phyloP scores from a whole-genome alignment of 140 eudicot genomes.

The Anethum foeniculum region DNA sequence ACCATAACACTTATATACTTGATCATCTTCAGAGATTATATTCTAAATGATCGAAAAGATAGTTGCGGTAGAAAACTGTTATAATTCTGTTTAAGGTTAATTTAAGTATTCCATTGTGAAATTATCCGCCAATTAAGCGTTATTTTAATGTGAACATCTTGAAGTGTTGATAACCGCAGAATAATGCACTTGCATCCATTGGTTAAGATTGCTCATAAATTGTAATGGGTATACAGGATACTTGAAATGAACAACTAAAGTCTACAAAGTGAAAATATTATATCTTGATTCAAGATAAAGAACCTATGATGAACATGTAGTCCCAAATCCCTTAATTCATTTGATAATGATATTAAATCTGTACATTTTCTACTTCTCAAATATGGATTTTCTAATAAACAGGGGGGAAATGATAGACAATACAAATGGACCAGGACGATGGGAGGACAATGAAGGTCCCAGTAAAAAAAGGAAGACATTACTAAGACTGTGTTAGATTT shows the following conservation, averaged over 20 bases:
- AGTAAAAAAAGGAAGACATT: background rate
- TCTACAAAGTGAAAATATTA: background rate
- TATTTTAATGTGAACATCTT: background rate
- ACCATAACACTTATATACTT: background rate
- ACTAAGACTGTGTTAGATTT: background rate
- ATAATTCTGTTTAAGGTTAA: background rate
- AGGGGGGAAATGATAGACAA: background rate
- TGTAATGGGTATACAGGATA: background rate
- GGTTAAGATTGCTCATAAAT: background rate
- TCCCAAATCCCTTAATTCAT: background rate
- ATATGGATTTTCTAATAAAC: background rate
- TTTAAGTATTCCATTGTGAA: background rate
- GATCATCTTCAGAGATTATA: background rate
- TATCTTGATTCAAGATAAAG: background rate
- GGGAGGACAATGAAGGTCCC: background rate
- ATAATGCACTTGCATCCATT: background rate
- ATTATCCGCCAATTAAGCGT: background rate
- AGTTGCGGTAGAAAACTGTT: background rate
- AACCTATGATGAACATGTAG: background rate
- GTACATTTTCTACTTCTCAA: background rate
- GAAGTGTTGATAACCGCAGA: background rate
- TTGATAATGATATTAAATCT: background rate
- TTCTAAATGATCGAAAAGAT: background rate
- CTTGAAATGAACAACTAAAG: background rate
- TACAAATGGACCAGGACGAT: background rate